Evolutionary conservation across 257 asterid species (phyloP).

Genomic region (Jaltomata sinuosa): DNA sequence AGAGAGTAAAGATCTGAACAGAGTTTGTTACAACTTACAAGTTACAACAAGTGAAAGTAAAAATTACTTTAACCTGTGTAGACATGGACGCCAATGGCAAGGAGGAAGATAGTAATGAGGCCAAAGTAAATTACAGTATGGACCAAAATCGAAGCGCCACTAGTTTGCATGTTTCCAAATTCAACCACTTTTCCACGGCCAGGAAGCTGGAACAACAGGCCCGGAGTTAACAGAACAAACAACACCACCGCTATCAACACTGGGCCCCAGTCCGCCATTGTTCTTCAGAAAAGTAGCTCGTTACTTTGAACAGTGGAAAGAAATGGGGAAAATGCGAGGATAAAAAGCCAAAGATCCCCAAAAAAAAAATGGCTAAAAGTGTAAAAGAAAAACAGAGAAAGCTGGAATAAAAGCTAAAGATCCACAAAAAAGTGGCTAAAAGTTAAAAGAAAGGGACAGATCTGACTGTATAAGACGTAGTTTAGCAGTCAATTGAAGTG

Average conservation of each 20-base stretch:
- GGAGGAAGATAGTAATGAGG: not conserved
- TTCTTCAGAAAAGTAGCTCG: not conserved
- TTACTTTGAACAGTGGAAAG: not conserved
- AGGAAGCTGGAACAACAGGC: not conserved
- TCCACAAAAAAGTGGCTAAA: not conserved
- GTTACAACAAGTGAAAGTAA: not conserved
- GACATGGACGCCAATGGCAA: not conserved
- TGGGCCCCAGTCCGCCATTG: not conserved
- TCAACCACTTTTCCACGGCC: not conserved
- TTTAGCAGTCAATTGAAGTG: not conserved
- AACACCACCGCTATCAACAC: not conserved
- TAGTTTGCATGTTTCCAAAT: conserved; percentile 1
- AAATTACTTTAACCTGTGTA: not conserved
- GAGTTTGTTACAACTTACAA: not conserved
- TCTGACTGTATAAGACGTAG: not conserved
- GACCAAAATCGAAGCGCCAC: not conserved
- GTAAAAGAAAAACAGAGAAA: not conserved
- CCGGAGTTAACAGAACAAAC: not conserved
- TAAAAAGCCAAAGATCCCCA: not conserved
- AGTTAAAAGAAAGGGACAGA: not conserved
- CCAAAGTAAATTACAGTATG: not conserved
- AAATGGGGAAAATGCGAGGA: not conserved
- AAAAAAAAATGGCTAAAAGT: not conserved
- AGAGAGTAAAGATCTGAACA: not conserved
- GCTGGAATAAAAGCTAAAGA: not conserved